A percentile compares a stretch with the other conserved stretches of the same genome.
phyloP scores from a whole-genome alignment of 176 grass and related monocot genomes.

The Dendrocalamus sinicus region DNA sequence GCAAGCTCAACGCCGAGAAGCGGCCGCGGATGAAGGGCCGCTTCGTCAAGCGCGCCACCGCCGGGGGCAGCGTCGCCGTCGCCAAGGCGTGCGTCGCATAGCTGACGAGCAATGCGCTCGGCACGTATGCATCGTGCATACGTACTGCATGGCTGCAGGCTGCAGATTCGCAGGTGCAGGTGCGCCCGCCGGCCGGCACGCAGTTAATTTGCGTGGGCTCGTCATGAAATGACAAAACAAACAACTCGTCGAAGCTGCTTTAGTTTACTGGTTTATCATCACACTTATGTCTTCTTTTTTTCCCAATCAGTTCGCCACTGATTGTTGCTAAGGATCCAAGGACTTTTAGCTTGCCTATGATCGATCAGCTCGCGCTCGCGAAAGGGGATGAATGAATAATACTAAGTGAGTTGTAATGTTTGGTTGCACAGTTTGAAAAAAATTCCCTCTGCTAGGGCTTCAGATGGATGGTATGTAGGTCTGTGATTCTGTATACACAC shows the following conservation, averaged over 20 bases:
- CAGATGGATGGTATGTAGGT: background rate
- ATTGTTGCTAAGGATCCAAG: constrained; percentile 3
- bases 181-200: background rate
- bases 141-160: background rate
- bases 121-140: background rate
- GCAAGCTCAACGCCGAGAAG: constrained; percentile 99
- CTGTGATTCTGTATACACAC: background rate
- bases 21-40: constrained; percentile 94
- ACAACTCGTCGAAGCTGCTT: constrained; percentile 65
- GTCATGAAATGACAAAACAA: constrained; percentile 48
- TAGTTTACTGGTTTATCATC: constrained; percentile 19
- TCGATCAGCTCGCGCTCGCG: background rate
- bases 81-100: constrained; percentile 50
- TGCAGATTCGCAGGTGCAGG: background rate
- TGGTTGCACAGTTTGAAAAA: background rate
- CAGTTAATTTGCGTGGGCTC: background rate
- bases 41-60: constrained; percentile 71
- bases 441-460: background rate
- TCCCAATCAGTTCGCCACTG: background rate
- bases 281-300: background rate
- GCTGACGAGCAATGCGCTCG: constrained; percentile 31
- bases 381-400: constrained; percentile 1
- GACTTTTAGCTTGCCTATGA: constrained; percentile 4
- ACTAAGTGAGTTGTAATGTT: constrained; percentile 35
- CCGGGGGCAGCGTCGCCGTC: constrained; percentile 25